Percentiles rank a stretch among this genome's conserved stretches.
Conservation (phyloP, 78 protist genomes). For the Dictyostelium brefeldianum region DNA sequence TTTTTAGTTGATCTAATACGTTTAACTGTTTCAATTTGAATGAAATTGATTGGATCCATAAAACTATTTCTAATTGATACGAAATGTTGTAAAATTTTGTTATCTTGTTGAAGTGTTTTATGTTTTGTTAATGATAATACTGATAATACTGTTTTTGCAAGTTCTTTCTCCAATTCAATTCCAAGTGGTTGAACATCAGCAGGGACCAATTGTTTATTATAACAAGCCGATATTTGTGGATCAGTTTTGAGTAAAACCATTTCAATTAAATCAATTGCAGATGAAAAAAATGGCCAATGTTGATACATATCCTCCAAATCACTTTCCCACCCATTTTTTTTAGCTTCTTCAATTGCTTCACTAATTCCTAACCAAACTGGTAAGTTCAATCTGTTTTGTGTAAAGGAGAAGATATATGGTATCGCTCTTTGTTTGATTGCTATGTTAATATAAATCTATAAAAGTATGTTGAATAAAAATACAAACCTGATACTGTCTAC, state of each 20-base stretch:
- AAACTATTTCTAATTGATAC: constrained; percentile 42
- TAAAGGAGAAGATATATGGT: constrained; percentile 90
- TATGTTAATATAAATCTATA: no score
- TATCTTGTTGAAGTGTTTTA: constrained; percentile 61
- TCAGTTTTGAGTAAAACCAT: constrained; percentile 78
- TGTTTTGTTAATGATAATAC: constrained; percentile 34
- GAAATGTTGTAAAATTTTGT: constrained; percentile 59
- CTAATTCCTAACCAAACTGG: constrained; percentile 91
- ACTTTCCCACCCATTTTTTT: constrained; percentile 7
- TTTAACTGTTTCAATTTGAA: constrained; percentile 54
- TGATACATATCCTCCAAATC: constrained; percentile 76
- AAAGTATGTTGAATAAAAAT: no score
- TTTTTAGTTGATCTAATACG: constrained; percentile 37
- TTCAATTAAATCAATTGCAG: constrained; percentile 82
- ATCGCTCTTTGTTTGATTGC: constrained; percentile 72
- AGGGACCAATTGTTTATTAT: constrained; percentile 59
- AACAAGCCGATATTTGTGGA: constrained; percentile 30
- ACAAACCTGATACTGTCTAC: no score
- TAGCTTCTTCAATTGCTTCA: constrained; percentile 63
- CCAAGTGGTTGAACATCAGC: constrained; percentile 30
- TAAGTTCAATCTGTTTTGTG: constrained; percentile 84
- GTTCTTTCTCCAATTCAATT: neutral
- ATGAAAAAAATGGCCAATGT: constrained; percentile 88
- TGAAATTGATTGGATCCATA: constrained; percentile 66
- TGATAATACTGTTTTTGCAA: constrained; percentile 16